Percentiles rank a stretch among this genome's conserved stretches.
Conservation (phyloP, 176 grass and related monocot genomes). For the Phoenix dactylifera region DNA sequence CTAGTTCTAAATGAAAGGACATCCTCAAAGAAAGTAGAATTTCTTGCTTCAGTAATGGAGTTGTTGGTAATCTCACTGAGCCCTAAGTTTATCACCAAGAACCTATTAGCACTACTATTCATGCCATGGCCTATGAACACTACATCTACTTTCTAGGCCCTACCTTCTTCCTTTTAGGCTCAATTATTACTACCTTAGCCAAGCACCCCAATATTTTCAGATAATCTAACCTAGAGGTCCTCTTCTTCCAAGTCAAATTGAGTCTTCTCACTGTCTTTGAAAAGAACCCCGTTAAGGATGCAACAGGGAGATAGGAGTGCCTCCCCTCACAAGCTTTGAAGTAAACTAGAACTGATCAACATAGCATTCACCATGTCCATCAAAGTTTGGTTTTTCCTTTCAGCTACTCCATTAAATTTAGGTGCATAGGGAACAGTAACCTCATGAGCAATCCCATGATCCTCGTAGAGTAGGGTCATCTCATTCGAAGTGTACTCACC, state of each 20-base stretch:
- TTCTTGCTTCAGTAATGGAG: constrained; percentile 5
- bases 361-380: constrained; percentile 18
- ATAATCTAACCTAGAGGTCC: background rate
- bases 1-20: background rate
- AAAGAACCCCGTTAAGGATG: constrained; percentile 9
- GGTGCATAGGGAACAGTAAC: constrained; percentile 11
- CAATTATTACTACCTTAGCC: constrained; percentile 12
- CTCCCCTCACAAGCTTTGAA: constrained; percentile 14
- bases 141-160: no score
- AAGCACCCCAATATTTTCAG: constrained; percentile 17
- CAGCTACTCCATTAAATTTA: constrained; percentile 6
- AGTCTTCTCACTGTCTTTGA: constrained; percentile 5
- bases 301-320: constrained; percentile 7
- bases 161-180: constrained; percentile 4
- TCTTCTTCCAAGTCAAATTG: constrained; percentile 13
- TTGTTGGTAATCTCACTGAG: constrained; percentile 15
- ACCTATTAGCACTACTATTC: constrained; percentile 10
- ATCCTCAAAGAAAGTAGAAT: constrained; percentile 16
- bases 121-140: background rate
- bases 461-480: constrained; percentile 2
- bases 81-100: constrained; percentile 1
- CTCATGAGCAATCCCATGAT: constrained; percentile 5
- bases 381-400: constrained; percentile 16
- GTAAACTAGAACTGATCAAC: constrained; percentile 7
- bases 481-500: constrained; percentile 9